These are phyloP conservation scores for Globisporangium carolinianum DNA, from an alignment of 352 stramenopile species.

Conservation along the genomic window DNA sequence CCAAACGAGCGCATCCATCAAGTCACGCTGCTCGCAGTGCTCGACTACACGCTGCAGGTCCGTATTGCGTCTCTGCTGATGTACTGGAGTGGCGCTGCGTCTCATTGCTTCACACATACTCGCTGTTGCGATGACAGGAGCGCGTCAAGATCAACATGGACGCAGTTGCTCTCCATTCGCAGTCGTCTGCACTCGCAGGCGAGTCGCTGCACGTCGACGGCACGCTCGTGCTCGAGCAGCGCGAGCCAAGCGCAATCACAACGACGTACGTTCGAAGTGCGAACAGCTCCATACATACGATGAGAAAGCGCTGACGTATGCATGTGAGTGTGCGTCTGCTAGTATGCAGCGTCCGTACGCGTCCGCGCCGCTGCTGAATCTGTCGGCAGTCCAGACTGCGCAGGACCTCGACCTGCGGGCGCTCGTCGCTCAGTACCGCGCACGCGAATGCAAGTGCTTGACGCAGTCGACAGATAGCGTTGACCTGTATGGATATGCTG, in stretches of 20 bases:
- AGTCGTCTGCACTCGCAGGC: slow-evolving; percentile 31
- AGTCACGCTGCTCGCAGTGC: slow-evolving; percentile 36
- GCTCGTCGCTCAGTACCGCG: slow-evolving; percentile 29
- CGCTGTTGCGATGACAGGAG: slow-evolving; percentile 8
- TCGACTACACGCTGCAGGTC: slow-evolving; percentile 56
- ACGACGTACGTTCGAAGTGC: slow-evolving; percentile 16
- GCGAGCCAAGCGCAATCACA: slow-evolving; percentile 33
- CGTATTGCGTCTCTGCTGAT: too few species aligned
- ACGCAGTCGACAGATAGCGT: too few species aligned
- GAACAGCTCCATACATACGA: too few species aligned
- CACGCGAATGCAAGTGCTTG: slow-evolving; percentile 29
- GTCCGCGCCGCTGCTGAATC: slow-evolving; percentile 32
- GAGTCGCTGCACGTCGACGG: slow-evolving; percentile 40
- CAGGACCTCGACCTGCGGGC: slow-evolving; percentile 32
- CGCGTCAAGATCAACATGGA: slow-evolving; percentile 65
- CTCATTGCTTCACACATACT: too few species aligned
- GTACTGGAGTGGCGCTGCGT: too few species aligned
- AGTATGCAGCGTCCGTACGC: slow-evolving; percentile 33
- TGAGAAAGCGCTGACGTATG: too few species aligned
- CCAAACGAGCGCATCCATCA: slow-evolving; percentile 42
- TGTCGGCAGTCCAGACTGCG: slow-evolving; percentile 22
- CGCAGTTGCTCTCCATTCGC: slow-evolving; percentile 28
- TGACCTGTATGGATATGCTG: too few species aligned
- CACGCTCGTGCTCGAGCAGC: slow-evolving; percentile 50
- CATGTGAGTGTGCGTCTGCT: too few species aligned